These are phyloP conservation scores for Polytolypa hystricis DNA, from an alignment of 2,329 filamentous ascomycete species.

Conservation along the genomic window DNA sequence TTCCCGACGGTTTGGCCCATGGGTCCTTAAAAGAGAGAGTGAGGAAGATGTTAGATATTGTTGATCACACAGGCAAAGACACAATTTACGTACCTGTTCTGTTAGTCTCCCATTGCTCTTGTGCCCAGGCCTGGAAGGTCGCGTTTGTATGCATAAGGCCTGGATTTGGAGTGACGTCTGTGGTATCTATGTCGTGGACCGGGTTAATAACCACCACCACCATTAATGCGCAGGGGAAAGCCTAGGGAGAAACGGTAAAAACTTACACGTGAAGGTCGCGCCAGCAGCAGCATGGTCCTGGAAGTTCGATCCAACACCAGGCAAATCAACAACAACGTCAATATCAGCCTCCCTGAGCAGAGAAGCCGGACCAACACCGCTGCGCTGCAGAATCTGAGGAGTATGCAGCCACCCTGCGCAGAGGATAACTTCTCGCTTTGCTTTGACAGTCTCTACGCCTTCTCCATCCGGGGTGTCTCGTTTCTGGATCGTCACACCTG, in stretches of 20 bases:
- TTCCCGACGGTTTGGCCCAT: conserved; percentile 1
- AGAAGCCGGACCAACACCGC: conserved; percentile 33
- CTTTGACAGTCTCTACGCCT: background rate
- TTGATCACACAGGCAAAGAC: background rate
- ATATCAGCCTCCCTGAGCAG: conserved; percentile 30
- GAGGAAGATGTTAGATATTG: background rate
- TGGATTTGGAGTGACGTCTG: background rate
- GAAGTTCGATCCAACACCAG: conserved; percentile 34
- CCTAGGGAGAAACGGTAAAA: background rate
- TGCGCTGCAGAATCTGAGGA: conserved; percentile 37
- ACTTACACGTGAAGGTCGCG: conserved; percentile 1
- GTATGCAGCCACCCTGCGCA: conserved; percentile 30
- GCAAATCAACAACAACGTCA: conserved; percentile 31
- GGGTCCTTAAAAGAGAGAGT: background rate
- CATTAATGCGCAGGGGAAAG: background rate
- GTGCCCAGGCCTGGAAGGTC: conserved; percentile 1
- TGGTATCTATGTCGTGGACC: conserved; percentile 1
- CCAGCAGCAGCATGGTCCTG: conserved; percentile 11
- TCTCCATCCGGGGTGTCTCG: background rate
- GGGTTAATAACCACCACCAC: no score
- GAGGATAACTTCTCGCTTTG: conserved; percentile 28
- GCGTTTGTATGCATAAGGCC: background rate
- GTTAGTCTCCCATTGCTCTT: background rate
- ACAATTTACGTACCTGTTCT: background rate
- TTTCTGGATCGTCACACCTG: background rate